Conservation (phyloP, 73 alveolate species). For the Tetrahymena borealis region DNA sequence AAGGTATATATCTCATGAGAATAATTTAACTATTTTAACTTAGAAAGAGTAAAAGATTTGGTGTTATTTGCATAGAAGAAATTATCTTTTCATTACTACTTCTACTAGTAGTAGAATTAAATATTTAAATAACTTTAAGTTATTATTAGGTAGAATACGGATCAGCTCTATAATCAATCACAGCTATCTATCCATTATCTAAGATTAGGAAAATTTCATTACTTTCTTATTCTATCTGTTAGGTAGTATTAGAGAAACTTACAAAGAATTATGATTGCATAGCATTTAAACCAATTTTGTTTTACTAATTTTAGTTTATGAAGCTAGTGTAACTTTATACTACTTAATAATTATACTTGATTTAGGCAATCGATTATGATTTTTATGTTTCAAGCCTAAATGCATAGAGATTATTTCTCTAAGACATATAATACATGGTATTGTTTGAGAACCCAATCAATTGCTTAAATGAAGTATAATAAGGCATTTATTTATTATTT, state of each 20-base stretch:
- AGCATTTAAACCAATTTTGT: too few species aligned
- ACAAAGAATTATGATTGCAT: too few species aligned
- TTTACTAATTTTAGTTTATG: neutral
- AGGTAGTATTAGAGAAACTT: too few species aligned
- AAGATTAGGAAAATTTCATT: neutral
- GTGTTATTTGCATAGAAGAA: neutral
- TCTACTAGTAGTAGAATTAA: neutral
- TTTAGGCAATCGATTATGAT: neutral
- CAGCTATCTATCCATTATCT: neutral
- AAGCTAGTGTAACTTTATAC: neutral
- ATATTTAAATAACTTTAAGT: neutral
- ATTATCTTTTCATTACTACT: neutral
- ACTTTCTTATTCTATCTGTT: too few species aligned
- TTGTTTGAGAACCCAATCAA: neutral
- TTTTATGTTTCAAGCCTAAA: neutral
- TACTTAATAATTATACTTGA: neutral
- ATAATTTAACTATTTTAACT: neutral
- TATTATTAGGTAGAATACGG: neutral
- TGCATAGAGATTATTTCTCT: neutral
- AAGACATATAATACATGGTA: neutral
- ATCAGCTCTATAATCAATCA: neutral
- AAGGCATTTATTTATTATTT: neutral
- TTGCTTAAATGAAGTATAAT: neutral
- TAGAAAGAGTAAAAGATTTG: neutral
- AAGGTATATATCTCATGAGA: neutral